Conservation (phyloP, 2,329 filamentous ascomycete species). For the Arthrocladium fulminans region DNA sequence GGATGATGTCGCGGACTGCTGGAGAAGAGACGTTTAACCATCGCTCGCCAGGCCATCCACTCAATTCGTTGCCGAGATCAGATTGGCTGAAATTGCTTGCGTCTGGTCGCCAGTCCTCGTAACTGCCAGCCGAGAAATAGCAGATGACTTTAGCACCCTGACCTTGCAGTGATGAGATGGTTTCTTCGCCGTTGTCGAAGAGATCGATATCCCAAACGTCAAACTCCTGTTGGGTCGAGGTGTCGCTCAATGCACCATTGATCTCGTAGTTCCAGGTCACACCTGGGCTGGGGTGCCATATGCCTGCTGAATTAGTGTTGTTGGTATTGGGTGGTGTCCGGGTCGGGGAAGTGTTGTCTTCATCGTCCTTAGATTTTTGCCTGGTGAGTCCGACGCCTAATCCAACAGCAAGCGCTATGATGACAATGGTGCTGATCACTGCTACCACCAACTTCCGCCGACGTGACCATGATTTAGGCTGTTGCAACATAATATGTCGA, state of each 20-base stretch:
- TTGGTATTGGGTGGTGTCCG: slow-evolving; percentile 19
- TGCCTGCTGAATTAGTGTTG: slow-evolving; percentile 21
- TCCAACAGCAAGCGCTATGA: slow-evolving; percentile 45
- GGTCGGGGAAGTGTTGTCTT: slow-evolving; percentile 11
- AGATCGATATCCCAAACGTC: slow-evolving; percentile 46
- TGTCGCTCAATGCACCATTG: slow-evolving; percentile 5
- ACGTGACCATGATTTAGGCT: neutral
- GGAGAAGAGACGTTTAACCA: slow-evolving; percentile 55
- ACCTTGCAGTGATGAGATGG: slow-evolving; percentile 41
- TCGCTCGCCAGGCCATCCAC: slow-evolving; percentile 58
- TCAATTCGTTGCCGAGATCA: slow-evolving; percentile 51
- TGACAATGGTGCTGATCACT: slow-evolving; percentile 16
- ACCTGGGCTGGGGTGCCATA: slow-evolving; percentile 48
- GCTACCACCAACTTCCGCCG: neutral
- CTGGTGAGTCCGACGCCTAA: slow-evolving; percentile 47
- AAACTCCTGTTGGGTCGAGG: neutral
- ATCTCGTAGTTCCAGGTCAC: slow-evolving; percentile 57
- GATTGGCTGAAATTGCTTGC: slow-evolving; percentile 43
- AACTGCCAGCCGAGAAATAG: slow-evolving; percentile 66
- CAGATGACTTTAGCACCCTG: slow-evolving; percentile 57
- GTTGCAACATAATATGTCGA: neutral
- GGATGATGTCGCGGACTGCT: slow-evolving; percentile 58
- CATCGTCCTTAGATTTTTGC: slow-evolving; percentile 23
- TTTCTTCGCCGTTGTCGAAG: slow-evolving; percentile 43
- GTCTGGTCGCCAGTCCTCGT: slow-evolving; percentile 56